These are phyloP conservation scores for Capsicum chinense DNA, from an alignment of 257 asterid genomes.

Conservation along the genomic window DNA sequence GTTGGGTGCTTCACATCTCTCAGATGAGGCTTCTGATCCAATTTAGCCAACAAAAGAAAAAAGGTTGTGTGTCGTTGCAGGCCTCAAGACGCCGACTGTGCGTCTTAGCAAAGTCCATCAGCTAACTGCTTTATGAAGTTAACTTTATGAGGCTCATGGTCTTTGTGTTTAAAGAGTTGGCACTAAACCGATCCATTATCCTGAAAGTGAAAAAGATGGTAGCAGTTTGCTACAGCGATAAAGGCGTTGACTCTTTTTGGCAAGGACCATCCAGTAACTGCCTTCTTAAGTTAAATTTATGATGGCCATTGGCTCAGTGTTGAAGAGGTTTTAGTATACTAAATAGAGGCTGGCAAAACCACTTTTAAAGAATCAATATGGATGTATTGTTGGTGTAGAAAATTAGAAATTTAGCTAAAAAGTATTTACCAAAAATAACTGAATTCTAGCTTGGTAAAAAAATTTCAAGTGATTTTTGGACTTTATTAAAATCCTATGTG, in stretches of 20 bases:
- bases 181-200: neutral
- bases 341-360: neutral
- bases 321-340: neutral
- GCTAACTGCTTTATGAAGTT: neutral
- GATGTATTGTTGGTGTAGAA: neutral
- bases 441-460: constrained; percentile 2
- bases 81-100: neutral
- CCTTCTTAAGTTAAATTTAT: neutral
- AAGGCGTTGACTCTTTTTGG: neutral
- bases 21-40: constrained; percentile 11
- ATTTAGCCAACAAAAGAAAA: neutral
- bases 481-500: neutral
- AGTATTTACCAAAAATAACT: neutral
- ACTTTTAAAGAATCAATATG: neutral
- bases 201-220: neutral
- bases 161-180: constrained; percentile 9
- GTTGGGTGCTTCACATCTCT: neutral
- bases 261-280: constrained; percentile 4
- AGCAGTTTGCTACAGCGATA: neutral
- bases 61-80: neutral
- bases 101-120: neutral
- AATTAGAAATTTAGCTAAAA: neutral
- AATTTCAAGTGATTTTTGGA: neutral
- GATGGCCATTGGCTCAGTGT: neutral
- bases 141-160: neutral